Evolutionary conservation across 176 grass and related monocot genomes (phyloP).

Genomic region (Pontederia crassipes): DNA sequence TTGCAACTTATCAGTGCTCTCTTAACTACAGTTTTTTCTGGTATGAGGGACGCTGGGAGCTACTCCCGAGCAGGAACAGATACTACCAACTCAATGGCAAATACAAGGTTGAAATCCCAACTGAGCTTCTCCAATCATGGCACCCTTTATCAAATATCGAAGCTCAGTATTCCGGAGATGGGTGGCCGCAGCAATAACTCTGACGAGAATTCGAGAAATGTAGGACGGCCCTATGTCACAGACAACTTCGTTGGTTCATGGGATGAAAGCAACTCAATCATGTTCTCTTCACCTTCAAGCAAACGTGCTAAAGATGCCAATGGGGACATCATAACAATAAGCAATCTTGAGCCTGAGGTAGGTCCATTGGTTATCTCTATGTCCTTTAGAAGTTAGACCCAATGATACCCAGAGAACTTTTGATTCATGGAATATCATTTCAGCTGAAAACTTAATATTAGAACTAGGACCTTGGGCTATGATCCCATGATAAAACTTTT

Average conservation of each 20-base stretch:
- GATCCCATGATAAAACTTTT: no score
- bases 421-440: no score
- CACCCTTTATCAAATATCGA: slow-evolving; percentile 40
- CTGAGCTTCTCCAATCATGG: slow-evolving; percentile 46
- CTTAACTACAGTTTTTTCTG: slow-evolving; percentile 25
- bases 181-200: slow-evolving; percentile 29
- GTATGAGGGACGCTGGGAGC: slow-evolving; percentile 17
- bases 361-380: not conserved
- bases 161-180: slow-evolving; percentile 35
- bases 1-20: no score
- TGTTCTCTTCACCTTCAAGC: slow-evolving; percentile 40
- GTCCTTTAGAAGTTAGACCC: not conserved
- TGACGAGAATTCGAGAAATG: slow-evolving; percentile 17
- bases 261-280: slow-evolving; percentile 63
- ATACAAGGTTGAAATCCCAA: slow-evolving; percentile 52
- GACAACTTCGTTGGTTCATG: slow-evolving; percentile 64
- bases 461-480: no score
- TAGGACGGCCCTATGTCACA: slow-evolving; percentile 23
- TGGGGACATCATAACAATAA: slow-evolving; percentile 52
- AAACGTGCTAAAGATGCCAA: slow-evolving; percentile 45
- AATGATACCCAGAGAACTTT: not conserved
- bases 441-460: no score
- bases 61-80: slow-evolving; percentile 14
- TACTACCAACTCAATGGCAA: slow-evolving; percentile 15
- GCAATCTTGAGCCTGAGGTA: slow-evolving; percentile 70